Conservation (phyloP, 2,329 filamentous ascomycete genomes). For the Trichoderma pleuroti region DNA sequence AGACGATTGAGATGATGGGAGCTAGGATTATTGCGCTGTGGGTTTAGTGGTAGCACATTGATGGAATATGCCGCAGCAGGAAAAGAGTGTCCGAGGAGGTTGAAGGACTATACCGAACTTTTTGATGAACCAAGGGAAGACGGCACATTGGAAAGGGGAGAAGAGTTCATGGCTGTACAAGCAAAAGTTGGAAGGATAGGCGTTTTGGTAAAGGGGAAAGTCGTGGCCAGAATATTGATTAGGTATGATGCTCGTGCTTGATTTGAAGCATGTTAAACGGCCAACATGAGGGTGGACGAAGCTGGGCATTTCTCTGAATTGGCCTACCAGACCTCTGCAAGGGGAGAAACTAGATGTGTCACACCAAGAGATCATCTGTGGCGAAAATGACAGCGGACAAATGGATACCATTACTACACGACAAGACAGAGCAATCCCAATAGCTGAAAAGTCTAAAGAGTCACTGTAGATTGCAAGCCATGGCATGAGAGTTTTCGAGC, state of each 20-base stretch:
- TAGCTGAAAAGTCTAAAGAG: too few relatives aligned
- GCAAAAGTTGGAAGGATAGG: background rate
- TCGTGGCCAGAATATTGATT: background rate
- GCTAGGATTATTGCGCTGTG: background rate
- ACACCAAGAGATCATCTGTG: too few relatives aligned
- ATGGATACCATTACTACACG: background rate
- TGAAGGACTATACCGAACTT: rapidly evolving
- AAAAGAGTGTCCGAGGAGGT: background rate
- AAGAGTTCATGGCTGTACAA: background rate
- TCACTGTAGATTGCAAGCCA: too few relatives aligned
- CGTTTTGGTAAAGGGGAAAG: background rate
- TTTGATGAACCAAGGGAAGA: background rate
- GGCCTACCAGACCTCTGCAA: background rate
- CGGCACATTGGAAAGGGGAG: background rate
- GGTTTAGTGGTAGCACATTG: background rate
- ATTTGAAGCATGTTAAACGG: background rate
- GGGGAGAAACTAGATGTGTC: background rate
- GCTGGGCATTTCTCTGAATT: background rate
- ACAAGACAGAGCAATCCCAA: background rate
- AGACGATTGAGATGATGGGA: background rate
- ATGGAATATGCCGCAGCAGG: background rate
- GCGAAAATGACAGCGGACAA: background rate
- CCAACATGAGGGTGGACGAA: background rate
- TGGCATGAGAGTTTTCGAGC: too few relatives aligned
- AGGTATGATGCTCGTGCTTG: background rate